Conservation (phyloP, 2,329 filamentous ascomycete genomes). For the Curvularia verruculosa region DNA sequence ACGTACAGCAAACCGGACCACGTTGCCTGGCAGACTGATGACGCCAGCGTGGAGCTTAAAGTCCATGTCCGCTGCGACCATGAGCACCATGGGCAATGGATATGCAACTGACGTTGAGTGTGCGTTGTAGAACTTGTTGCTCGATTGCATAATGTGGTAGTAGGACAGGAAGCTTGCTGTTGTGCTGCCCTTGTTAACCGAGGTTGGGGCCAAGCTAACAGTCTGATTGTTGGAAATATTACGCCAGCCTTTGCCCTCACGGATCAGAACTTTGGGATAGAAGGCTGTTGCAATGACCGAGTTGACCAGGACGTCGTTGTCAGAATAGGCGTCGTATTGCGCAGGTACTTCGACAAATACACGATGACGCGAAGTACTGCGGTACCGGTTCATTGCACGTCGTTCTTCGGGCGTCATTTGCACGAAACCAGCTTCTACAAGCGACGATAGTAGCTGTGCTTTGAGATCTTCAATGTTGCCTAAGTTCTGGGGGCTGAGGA, state of each 20-base stretch:
- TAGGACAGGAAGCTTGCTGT: slow-evolving; percentile 83
- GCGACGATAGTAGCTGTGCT: slow-evolving; percentile 81
- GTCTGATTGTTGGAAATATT: slow-evolving; percentile 93
- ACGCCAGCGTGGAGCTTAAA: slow-evolving; percentile 91
- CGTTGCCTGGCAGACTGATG: slow-evolving; percentile 83
- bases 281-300: slow-evolving; percentile 93
- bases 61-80: slow-evolving; percentile 82
- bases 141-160: slow-evolving; percentile 96
- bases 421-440: slow-evolving; percentile 85
- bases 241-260: slow-evolving; percentile 84
- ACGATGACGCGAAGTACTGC: slow-evolving; percentile 69
- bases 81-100: slow-evolving; percentile 71
- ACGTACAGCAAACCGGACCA: slow-evolving; percentile 78
- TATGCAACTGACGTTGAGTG: slow-evolving; percentile 74
- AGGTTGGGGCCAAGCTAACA: slow-evolving; percentile 84
- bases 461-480: slow-evolving; percentile 95
- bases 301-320: slow-evolving; percentile 78
- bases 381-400: slow-evolving; percentile 68
- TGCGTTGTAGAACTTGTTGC: slow-evolving; percentile 81
- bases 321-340: slow-evolving; percentile 74
- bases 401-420: slow-evolving; percentile 76
- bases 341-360: slow-evolving; percentile 85
- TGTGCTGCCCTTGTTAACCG: slow-evolving; percentile 75
- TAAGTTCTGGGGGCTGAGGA: slow-evolving; percentile 85
- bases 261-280: slow-evolving; percentile 88